Evolutionary conservation across 192 early-diverging fungal genomes (phyloP).

Genomic region (Coemansia sp.): DNA sequence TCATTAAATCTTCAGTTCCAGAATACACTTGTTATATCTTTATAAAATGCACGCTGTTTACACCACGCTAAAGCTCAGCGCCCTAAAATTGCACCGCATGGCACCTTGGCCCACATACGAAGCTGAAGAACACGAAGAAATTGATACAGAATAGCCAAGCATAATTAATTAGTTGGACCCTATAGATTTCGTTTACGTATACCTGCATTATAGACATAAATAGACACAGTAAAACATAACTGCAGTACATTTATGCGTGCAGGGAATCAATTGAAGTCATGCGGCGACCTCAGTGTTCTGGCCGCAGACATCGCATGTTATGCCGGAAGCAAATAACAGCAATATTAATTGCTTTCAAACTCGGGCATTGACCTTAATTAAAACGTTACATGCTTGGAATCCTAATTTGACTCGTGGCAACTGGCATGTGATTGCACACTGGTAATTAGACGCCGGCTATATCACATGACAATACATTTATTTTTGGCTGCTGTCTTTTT

Average conservation of each 20-base stretch:
- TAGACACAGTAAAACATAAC: neutral
- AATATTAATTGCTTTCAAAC: constrained; percentile 1
- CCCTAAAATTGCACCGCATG: constrained; percentile 3
- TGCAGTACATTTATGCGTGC: neutral
- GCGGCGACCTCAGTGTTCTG: neutral
- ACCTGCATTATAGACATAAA: neutral
- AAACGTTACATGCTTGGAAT: neutral
- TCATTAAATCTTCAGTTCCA: neutral
- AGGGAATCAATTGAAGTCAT: neutral
- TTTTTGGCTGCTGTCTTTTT: too few relatives aligned
- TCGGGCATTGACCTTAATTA: neutral
- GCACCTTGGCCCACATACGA: constrained; percentile 21
- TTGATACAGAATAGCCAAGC: neutral
- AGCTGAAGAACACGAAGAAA: neutral
- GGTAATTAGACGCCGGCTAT: neutral
- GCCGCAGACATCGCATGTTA: neutral
- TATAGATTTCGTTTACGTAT: neutral
- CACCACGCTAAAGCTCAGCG: neutral
- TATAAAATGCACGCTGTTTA: neutral
- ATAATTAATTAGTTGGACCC: neutral
- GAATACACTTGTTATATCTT: neutral
- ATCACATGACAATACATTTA: too few relatives aligned
- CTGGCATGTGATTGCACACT: neutral
- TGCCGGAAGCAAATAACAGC: neutral
- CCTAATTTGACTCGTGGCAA: constrained; percentile 1